Percentiles rank a stretch among this genome's conserved stretches.
These are phyloP conservation scores for Apiospora phragmitis DNA, from an alignment of 2,329 filamentous ascomycete genomes.

Conservation along the genomic window DNA sequence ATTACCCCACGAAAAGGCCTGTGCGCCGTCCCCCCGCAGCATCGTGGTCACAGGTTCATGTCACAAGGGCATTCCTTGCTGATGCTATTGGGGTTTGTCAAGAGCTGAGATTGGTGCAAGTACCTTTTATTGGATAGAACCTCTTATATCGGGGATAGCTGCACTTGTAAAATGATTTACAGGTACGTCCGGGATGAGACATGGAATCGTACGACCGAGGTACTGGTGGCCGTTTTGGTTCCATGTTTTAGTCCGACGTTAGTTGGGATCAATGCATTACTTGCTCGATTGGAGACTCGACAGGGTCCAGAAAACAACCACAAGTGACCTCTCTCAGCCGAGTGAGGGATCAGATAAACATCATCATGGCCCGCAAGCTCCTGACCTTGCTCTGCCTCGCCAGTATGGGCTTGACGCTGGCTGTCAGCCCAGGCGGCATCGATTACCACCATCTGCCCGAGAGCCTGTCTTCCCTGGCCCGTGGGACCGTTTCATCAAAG, in stretches of 20 bases:
- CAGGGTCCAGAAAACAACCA: background rate
- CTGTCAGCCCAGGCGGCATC: slow-evolving; percentile 13
- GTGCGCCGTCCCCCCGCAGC: slow-evolving; percentile 1
- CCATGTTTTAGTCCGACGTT: background rate
- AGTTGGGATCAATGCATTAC: background rate
- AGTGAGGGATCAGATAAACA: background rate
- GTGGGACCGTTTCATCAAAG: slow-evolving; percentile 40
- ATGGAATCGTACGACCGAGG: background rate
- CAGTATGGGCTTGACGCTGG: background rate
- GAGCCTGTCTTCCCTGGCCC: slow-evolving; percentile 38
- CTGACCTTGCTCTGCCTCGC: background rate
- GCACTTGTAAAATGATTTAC: background rate
- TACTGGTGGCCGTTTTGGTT: background rate
- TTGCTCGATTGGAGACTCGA: background rate
- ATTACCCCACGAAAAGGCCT: slow-evolving; percentile 2
- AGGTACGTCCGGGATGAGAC: background rate
- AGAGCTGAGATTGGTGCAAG: background rate
- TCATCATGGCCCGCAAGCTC: background rate
- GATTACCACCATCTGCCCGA: slow-evolving; percentile 26
- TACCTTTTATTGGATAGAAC: background rate
- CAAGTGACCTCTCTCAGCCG: background rate
- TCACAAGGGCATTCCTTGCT: slow-evolving; percentile 1
- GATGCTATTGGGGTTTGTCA: background rate
- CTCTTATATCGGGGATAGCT: too few relatives aligned
- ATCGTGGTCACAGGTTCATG: background rate